Evolutionary conservation across 345 rosid genomes (phyloP), one percentile per base, ranked within the genome.

Genomic region (Erucastrum elatum): DNA sequence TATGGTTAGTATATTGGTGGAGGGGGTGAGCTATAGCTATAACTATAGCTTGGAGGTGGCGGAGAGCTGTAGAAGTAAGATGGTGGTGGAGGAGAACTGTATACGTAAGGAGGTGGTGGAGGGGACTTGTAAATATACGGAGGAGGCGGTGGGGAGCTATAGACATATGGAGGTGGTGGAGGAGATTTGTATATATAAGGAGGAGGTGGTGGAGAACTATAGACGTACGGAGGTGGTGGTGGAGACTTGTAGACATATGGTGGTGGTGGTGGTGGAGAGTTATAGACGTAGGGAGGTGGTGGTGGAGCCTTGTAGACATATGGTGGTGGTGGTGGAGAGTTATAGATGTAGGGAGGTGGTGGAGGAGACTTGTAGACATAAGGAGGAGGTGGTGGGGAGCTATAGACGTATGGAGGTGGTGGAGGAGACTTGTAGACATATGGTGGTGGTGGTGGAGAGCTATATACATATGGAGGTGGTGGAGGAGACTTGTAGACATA

Each of bases 1-100:
- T 70, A 15, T 33, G 63, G 27, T 77, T 77, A 77, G 41, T 77
- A 77, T 26, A 77, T 25, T 51, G 75, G 80, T 62, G 80, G 80
- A 61, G 80, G 35, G 68, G 80, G 79, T 44, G 74, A 67, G 60
- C 59, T 75, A 55, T 74, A 74, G 61, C 66, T 62, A 62, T 62
- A 62, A 31, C 33, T 51, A 64, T 75, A 75, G 49, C 44, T 75
- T 26, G 62, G 69, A 21, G 63, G 33, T 74, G 77, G 71, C 0
- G 77, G 77, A 29, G 68, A 41, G 0, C 0, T 58, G 26, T 73
- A 44, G 1, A 73, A 8, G 8, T 73, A 73, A 0, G 51, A 4
- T 4, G 53, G 21, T 33, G 68, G 44, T 69, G 73, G 73, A 0
- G 73, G 62, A 31, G 69, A 44, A 2, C 30, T 29, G 8, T 72